Evolutionary conservation across 2,329 filamentous ascomycete genomes (phyloP), one percentile per base, ranked within the genome.

Genomic region (Neofusicoccum sp.): DNA sequence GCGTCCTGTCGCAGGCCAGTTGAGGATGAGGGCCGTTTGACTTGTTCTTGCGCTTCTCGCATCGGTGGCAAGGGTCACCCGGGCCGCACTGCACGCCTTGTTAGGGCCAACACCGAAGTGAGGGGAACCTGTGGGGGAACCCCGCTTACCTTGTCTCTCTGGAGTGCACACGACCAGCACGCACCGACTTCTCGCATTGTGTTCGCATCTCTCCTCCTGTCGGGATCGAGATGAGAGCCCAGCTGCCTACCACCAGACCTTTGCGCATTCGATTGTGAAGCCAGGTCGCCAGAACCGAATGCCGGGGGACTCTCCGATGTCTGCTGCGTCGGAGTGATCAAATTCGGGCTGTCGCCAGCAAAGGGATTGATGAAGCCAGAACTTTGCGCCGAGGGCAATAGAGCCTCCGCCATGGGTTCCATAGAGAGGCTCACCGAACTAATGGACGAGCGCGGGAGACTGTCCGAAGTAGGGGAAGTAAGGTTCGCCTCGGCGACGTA

Each of bases 121-220:
- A 31, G 14, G 14, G 49, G 24, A n/a, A 4, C 8, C 8, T 3
- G n/a, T 7, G 20, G 6, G 6, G 30, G 3, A 14, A 24, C 11
- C 9, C 5, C 40, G 16, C 47, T 68, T 65, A 76, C 74, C 62
- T 76, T 75, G 65, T 80, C 79, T 67, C 79, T 71, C 63, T 81
- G 79, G 51, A 81, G 69, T 4, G 74, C 75, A 62, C 79, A 81
- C 30, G 77, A 73, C 79, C 79, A 81, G 61, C 79, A 81, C 8
- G 78, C 76, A 24, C 75, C 75, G 6, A 75, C 72, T 58, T 78
- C 77, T 12, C 79, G 76, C 78, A 80, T 79, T 41, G 74, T 71
- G 51, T 76, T 73, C 43, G 75, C 78, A 56, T 75, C 73, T 62
- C 75, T 74, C 16, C 74, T 74, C 36, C 72, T 72, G 9, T 68